Percentiles rank a stretch among this genome's conserved stretches.
phyloP scores from a whole-genome alignment of 768 basidiomycete genomes.

The Leccinum subtestaceum region DNA sequence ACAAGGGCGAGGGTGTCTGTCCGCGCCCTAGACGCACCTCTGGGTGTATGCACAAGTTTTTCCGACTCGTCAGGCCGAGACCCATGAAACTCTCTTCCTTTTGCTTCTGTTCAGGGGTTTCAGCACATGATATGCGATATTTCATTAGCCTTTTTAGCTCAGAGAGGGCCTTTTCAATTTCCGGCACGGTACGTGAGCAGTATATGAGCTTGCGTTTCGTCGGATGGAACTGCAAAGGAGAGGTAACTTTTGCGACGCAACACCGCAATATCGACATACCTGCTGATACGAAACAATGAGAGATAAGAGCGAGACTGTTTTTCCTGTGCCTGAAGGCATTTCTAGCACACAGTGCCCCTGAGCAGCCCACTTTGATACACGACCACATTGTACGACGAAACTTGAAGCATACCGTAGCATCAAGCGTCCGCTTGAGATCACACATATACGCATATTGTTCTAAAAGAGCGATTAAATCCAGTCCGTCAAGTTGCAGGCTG shows the following conservation, averaged over 20 bases:
- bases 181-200: slow-evolving; percentile 98
- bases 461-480: slow-evolving; percentile 29
- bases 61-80: slow-evolving; percentile 89
- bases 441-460: slow-evolving; percentile 99
- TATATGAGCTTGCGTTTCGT: slow-evolving; percentile 93
- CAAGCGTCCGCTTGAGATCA: slow-evolving; percentile 93
- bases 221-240: slow-evolving; percentile 72
- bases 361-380: slow-evolving; percentile 4
- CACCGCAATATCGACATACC: slow-evolving; percentile 38
- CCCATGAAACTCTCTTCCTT: slow-evolving; percentile 86
- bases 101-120: slow-evolving; percentile 67
- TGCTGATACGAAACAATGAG: slow-evolving; percentile 98
- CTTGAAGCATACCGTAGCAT: slow-evolving; percentile 69
- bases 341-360: slow-evolving; percentile 99
- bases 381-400: neutral
- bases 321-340: slow-evolving; percentile 99
- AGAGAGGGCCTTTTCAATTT: slow-evolving; percentile 96
- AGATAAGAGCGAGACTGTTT: slow-evolving; percentile 93
- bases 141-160: slow-evolving; percentile 93
- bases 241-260: neutral
- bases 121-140: slow-evolving; percentile 73
- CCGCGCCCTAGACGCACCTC: slow-evolving; percentile 52
- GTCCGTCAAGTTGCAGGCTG: neutral
- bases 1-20: neutral
- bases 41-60: slow-evolving; percentile 95